Base-by-base conservation (phyloP, 2,329 filamentous ascomycete species). In the Talaromyces sp. region DNA sequence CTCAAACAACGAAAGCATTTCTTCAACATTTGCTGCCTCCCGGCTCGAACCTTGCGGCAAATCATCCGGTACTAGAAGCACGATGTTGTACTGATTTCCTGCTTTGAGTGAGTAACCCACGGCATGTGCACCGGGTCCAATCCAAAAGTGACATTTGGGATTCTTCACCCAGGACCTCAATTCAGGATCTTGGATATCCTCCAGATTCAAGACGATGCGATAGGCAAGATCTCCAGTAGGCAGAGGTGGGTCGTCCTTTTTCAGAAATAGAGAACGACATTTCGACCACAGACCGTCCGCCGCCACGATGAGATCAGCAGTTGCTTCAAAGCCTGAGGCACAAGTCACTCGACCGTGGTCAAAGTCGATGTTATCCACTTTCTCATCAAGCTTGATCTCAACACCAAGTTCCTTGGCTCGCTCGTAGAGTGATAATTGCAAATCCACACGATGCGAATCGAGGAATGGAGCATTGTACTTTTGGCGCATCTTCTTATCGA, bases 401-500 rank as follows among this genome's bases (percentile, higher is more conserved):
- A 47, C 19, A 7, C 45, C 45, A 19, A 47, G 45, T 2, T 47
- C 33, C n/a, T 59, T 37, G 22, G 56, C 56, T 27, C n/a, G 33
- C 13, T 27, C 60, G 16, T 35, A 35, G 6, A 62, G 47, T 50
- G 48, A 31, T 16, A 22, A 2, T 16, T 83, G 79, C 37, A 82
- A 78, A 68, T 83, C 81, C 33, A 81, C 81, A 22, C 82, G 79
- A 71, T 84, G 82, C 22, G 47, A 24, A 19, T 82, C 79, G 70
- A 80, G 78, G 66, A 82, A 81, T 1, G 81, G 81, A 3, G 70
- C 69, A 7, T 70, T 71, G 57, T 73, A 75, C 37, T 67, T 68
- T 31, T 72, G 62, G 71, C 72, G 66, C 16, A 74, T 50, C 57
- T 68, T 66, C 13, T 39, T 24, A 3, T 59, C 14, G 22, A 39